Base-by-base conservation (phyloP, 305 asterid species). In the Rubia balearica region DNA sequence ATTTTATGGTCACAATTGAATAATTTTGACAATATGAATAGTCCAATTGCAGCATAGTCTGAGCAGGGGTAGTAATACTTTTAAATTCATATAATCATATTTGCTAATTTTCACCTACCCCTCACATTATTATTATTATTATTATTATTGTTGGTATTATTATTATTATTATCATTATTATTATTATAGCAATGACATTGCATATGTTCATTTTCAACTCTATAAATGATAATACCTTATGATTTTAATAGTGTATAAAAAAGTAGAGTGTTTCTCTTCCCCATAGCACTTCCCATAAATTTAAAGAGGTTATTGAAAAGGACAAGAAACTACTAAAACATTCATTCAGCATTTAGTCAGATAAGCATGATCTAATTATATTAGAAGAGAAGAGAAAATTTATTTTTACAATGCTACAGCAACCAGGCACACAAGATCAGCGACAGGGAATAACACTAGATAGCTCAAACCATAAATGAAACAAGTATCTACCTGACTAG, bases 331-430 rank as follows among this genome's bases (percentile, higher is more conserved):
- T 33, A 41, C 43, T 8, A 65, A 16, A n/a, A 27, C 1, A 4
- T 59, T 71, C 74, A 51, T 17, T 21, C 11, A 45, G 10, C 45
- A 24, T 27, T 21, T 57, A 61, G 17, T n/a, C 57, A 71, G 38
- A 71, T 46, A 6, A 2, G 62, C 22, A 62, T 8, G 9, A 21
- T n/a, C 61, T 38, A 41, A 45, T 8, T 3, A 49, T 19, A 33
- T 30, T 11, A 43, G 3, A 55, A 57, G 36, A 57, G 24, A 43
- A 19, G 63, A 57, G 41, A 71, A 45, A 45, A 43, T 7, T 8
- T 43, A 21, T 48, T 66, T 43, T 22, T 33, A 46, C 27, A 61
- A 53, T 61, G 46, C 51, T 40, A 48, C 12, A 11, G 16, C 55
- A 17, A 45, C 38, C 33, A 21, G 51, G 27, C 68, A 63, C n/a